These are phyloP conservation scores for Saccharomyces kudriavzevii DNA, from an alignment of 805 yeast species.

Conservation along the genomic window DNA sequence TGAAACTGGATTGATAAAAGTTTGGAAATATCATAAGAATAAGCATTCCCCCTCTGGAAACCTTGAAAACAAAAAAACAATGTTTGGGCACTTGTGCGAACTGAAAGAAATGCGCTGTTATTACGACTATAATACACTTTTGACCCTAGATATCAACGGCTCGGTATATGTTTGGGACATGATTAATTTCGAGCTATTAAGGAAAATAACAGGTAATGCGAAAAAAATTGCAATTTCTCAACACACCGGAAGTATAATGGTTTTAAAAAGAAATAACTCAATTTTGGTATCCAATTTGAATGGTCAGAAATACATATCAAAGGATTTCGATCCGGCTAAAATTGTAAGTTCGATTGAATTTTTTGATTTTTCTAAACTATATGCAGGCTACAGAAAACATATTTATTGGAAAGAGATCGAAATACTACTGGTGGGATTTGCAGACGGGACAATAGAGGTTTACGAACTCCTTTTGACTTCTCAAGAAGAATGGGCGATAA, in stretches of 20 bases:
- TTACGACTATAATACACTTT: constrained; percentile 44
- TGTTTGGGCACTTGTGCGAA: constrained; percentile 47
- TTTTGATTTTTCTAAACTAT: constrained; percentile 9
- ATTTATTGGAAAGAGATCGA: constrained; percentile 34
- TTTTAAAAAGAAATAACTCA: constrained; percentile 15
- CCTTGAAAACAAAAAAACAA: constrained; percentile 27
- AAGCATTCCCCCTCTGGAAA: constrained; percentile 4
- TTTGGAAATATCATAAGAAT: constrained; percentile 37
- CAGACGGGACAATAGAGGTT: constrained; percentile 25
- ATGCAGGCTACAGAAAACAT: constrained; percentile 25
- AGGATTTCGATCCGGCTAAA: constrained; percentile 15
- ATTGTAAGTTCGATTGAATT: constrained; percentile 24
- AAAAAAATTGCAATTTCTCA: constrained; percentile 40
- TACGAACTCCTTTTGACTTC: constrained; percentile 25
- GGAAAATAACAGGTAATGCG: constrained; percentile 28
- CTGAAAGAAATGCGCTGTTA: constrained; percentile 43
- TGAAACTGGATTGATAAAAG: constrained; percentile 50
- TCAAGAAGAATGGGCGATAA: constrained; percentile 19
- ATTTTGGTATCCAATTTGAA: constrained; percentile 41
- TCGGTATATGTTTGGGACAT: constrained; percentile 58
- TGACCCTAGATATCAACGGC: constrained; percentile 51
- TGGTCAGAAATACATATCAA: constrained; percentile 37
- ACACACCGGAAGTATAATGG: constrained; percentile 47
- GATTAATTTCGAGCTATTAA: constrained; percentile 41
- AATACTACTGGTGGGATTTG: constrained; percentile 33